Evolutionary conservation across 2,329 filamentous ascomycete genomes (phyloP), one percentile per base, ranked within the genome.

Genomic region (Xylariomycetidae sp.): DNA sequence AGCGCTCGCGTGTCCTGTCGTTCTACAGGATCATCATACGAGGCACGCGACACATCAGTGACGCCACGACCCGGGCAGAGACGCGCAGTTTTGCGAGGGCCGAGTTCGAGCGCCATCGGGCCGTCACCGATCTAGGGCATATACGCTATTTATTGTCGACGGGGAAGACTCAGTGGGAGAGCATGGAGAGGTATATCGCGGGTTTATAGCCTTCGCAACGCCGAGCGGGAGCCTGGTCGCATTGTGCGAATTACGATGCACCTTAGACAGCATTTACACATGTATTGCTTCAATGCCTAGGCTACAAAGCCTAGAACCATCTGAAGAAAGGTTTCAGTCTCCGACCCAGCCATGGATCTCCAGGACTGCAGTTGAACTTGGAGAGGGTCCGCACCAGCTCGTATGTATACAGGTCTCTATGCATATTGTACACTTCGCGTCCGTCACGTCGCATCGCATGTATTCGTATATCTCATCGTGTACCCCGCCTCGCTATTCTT

Each of bases 121-220:
- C 58, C 34, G 72, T 79, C 29, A 70, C 66, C 2, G 76, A 81
- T 48, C 44, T 73, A 34, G 57, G 60, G 43, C 76, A 81, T 47
- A 75, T 80, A 43, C 67, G 72, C 37, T 81, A 80, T 53, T 65
- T 82, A 23, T 55, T 80, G 37, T 79, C 76, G 8, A 79, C 71
- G 4, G 77, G 77, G 33, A 80, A 77, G 59, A 76, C 74, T 17
- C 71, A 81, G 50, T 81, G 76, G 76, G 73, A 81, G 47, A 65
- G 56, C 33, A 78, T 79, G 70, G 74, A 71, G 57, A 61, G 69
- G 44, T 74, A 72, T 58, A 70, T 76, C 52, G 58, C 61, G 38
- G 65, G 68, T 25, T 50, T 70, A 52, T 73, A 35, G 33, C n/a
- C n/a, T n/a, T n/a, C n/a, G n/a, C n/a, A n/a, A n/a, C n/a, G n/a